These are phyloP conservation scores for Pestalotiopsis sp. DNA, from an alignment of 2,329 filamentous ascomycete species.

Conservation along the genomic window DNA sequence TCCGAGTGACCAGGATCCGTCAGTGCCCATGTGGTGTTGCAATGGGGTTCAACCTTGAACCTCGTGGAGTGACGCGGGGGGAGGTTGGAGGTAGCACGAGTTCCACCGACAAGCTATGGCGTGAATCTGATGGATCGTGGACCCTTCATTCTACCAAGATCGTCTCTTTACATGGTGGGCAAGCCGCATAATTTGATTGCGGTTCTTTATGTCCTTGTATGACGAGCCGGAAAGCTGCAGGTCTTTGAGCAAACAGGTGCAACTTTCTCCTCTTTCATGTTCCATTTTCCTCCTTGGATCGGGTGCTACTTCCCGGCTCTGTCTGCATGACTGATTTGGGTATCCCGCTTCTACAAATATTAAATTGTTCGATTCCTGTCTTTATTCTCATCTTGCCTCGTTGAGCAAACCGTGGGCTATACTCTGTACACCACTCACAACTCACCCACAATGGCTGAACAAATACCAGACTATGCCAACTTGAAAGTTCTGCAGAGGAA, in stretches of 20 bases:
- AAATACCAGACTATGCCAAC: constrained; percentile 51
- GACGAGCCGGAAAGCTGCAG: not conserved
- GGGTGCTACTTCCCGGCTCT: not conserved
- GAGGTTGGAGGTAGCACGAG: not conserved
- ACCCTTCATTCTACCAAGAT: not conserved
- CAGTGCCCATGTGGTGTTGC: not conserved
- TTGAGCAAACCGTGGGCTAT: not conserved
- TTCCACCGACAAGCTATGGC: not conserved
- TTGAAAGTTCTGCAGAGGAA: constrained; percentile 56
- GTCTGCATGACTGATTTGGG: not conserved
- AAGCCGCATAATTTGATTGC: not conserved
- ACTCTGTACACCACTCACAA: not conserved
- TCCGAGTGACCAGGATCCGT: not conserved
- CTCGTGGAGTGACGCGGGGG: not conserved
- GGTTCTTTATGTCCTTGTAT: not conserved
- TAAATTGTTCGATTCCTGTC: not conserved
- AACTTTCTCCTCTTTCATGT: not conserved
- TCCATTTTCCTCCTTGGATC: not conserved
- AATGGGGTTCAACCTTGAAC: not conserved
- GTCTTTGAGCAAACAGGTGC: not conserved
- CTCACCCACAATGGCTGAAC: not conserved
- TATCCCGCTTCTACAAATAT: not conserved
- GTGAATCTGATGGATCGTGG: not conserved
- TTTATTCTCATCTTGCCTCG: not conserved
- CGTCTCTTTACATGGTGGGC: not conserved